A percentile compares a stretch with the other conserved stretches of the same genome.
Conservation (phyloP, 1,284 basidiomycete species). For the Austropuccinia psidii region DNA sequence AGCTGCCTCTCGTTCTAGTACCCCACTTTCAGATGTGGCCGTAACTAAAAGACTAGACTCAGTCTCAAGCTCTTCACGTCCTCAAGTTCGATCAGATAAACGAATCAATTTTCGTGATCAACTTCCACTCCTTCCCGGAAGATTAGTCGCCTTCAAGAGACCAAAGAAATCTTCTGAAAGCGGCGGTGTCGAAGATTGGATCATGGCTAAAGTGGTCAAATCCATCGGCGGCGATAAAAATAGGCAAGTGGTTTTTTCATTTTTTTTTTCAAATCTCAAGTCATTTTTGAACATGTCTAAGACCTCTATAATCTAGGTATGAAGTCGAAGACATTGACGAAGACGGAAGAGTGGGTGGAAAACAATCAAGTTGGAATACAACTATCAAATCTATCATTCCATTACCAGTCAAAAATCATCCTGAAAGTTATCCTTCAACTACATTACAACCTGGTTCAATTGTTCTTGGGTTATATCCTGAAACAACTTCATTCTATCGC, state of each 20-base stretch:
- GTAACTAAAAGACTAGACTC: slow-evolving; percentile 2
- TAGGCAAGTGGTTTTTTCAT: slow-evolving; percentile 37
- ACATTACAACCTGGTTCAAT: slow-evolving; percentile 47
- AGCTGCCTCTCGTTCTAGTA: slow-evolving; percentile 19
- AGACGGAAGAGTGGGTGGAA: slow-evolving; percentile 27
- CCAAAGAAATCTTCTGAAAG: slow-evolving; percentile 39
- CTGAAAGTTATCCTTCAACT: slow-evolving; percentile 48
- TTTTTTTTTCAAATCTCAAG: slow-evolving; percentile 44
- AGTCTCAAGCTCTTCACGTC: neutral
- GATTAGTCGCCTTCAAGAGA: slow-evolving; percentile 49
- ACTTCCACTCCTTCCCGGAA: slow-evolving; percentile 49
- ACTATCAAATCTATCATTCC: slow-evolving; percentile 51
- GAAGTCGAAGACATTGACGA: slow-evolving; percentile 43
- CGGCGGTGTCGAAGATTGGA: slow-evolving; percentile 46
- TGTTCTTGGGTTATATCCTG: slow-evolving; percentile 53
- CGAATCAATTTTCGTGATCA: slow-evolving; percentile 45
- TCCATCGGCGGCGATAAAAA: slow-evolving; percentile 49
- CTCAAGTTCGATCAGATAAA: neutral
- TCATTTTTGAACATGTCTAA: slow-evolving; percentile 39
- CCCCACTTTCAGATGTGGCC: slow-evolving; percentile 2
- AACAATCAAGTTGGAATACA: slow-evolving; percentile 48
- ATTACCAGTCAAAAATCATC: slow-evolving; percentile 49
- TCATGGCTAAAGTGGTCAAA: slow-evolving; percentile 49
- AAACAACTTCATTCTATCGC: slow-evolving; percentile 53
- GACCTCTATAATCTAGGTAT: slow-evolving; percentile 43